Conservation (phyloP, 2,329 filamentous ascomycete species). For the Cryphonectria japonica region DNA sequence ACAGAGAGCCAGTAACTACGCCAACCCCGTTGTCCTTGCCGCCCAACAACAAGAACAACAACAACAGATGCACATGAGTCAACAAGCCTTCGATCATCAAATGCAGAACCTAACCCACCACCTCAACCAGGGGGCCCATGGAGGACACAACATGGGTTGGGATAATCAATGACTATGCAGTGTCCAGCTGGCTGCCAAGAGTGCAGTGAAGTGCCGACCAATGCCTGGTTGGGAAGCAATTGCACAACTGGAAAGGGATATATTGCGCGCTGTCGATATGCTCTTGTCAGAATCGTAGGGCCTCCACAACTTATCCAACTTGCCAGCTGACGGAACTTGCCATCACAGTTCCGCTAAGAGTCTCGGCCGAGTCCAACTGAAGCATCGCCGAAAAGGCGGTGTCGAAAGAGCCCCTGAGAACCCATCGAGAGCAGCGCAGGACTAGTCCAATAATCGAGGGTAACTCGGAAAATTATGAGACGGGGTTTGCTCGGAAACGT, state of each 20-base stretch:
- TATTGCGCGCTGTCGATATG: conserved; percentile 20
- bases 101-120: conserved; percentile 20
- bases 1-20: conserved; percentile 17
- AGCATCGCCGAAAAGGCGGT: background rate
- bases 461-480: background rate
- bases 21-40: conserved; percentile 14
- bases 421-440: background rate
- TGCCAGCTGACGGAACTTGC: background rate
- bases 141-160: conserved; percentile 22
- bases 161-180: conserved; percentile 26
- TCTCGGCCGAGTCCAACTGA: background rate
- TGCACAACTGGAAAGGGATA: conserved; percentile 19
- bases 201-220: conserved; percentile 13
- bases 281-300: conserved; percentile 16
- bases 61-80: conserved; percentile 22
- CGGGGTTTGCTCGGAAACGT: background rate
- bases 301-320: background rate
- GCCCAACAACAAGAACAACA: conserved; percentile 15
- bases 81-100: conserved; percentile 25
- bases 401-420: background rate
- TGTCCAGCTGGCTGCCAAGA: conserved; percentile 21
- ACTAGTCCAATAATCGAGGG: background rate
- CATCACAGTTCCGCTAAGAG: background rate
- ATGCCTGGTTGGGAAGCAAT: conserved; percentile 19
- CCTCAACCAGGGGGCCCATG: conserved; percentile 19